Evolutionary conservation across 2,329 filamentous ascomycete species (phyloP).

Genomic region (Biscogniauxia sp.): DNA sequence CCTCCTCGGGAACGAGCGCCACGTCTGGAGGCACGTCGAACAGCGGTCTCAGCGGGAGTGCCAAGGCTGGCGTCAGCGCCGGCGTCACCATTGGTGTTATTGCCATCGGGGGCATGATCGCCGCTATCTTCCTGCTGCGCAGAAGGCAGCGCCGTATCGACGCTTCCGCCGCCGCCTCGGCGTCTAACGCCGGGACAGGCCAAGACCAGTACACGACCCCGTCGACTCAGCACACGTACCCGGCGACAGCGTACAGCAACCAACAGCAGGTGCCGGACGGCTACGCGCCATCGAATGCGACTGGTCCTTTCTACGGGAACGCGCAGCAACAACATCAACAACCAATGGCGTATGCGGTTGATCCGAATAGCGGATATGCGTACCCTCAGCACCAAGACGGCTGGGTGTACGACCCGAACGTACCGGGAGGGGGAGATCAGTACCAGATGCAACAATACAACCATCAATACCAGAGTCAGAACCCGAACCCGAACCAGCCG

Average conservation of each 20-base stretch:
- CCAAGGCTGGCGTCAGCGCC: constrained; percentile 36
- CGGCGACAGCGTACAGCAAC: constrained; percentile 1
- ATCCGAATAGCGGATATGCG: constrained; percentile 2
- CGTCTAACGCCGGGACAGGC: constrained; percentile 3
- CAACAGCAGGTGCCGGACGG: no score
- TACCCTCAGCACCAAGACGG: constrained; percentile 5
- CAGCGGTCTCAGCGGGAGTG: constrained; percentile 32
- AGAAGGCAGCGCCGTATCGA: constrained; percentile 22
- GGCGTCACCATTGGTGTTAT: constrained; percentile 35
- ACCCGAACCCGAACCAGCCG: constrained; percentile 5
- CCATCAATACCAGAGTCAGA: not conserved
- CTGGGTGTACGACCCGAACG: not conserved
- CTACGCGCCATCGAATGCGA: no score
- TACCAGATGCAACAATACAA: not conserved
- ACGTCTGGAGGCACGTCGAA: constrained; percentile 1
- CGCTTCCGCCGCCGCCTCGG: constrained; percentile 11
- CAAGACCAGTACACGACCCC: constrained; percentile 6
- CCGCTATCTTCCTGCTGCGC: constrained; percentile 28
- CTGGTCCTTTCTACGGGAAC: constrained; percentile 1
- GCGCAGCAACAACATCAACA: not conserved
- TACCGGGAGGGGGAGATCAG: not conserved
- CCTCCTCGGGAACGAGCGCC: constrained; percentile 2
- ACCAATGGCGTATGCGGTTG: not conserved
- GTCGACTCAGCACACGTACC: constrained; percentile 1
- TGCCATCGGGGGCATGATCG: constrained; percentile 28